A percentile compares a stretch with the other conserved stretches of the same genome.
These are phyloP conservation scores for Blastocystis sp. DNA, from an alignment of 352 stramenopile species.

Conservation along the genomic window DNA sequence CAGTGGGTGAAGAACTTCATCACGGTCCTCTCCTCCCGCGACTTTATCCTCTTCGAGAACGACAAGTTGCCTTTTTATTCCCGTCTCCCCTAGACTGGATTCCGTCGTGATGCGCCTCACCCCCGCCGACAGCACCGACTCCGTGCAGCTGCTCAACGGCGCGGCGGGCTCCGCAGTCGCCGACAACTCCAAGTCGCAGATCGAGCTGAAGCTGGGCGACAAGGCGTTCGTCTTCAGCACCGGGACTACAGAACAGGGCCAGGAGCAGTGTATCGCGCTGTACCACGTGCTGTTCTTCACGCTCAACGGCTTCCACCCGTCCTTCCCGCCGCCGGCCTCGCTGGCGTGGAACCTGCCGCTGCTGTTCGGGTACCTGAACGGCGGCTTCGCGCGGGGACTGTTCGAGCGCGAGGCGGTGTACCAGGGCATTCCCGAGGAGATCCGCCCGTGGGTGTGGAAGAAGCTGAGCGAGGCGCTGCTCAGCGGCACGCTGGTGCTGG, in stretches of 20 bases:
- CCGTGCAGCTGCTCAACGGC: slow-evolving; percentile 20
- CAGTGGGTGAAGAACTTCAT: slow-evolving; percentile 60
- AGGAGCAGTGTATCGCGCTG: slow-evolving; percentile 8
- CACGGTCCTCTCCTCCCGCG: slow-evolving; percentile 51
- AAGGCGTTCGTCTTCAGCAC: slow-evolving; percentile 44
- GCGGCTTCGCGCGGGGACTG: background rate
- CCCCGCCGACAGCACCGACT: background rate
- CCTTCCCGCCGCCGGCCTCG: slow-evolving; percentile 9
- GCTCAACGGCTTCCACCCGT: slow-evolving; percentile 27
- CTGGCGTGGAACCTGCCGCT: slow-evolving; percentile 48
- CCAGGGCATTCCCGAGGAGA: slow-evolving; percentile 61
- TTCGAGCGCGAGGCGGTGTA: slow-evolving; percentile 64
- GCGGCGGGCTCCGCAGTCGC: background rate
- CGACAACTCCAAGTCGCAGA: slow-evolving; percentile 33
- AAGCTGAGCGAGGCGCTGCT: slow-evolving; percentile 33
- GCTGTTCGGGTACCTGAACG: slow-evolving; percentile 18
- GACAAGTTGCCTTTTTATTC: background rate
- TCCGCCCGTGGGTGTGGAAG: slow-evolving; percentile 61
- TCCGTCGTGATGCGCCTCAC: slow-evolving; percentile 5
- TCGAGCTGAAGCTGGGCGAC: slow-evolving; percentile 57
- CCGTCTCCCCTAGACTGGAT: slow-evolving; percentile 51
- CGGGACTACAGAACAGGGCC: background rate
- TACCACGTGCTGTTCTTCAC: slow-evolving; percentile 64
- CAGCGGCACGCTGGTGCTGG: slow-evolving; percentile 1
- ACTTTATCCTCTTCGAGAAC: slow-evolving; percentile 57